Evolutionary conservation across 108 stramenopile species (phyloP), one percentile per base, ranked within the genome.

Genomic region (Cyclotella sp.): DNA sequence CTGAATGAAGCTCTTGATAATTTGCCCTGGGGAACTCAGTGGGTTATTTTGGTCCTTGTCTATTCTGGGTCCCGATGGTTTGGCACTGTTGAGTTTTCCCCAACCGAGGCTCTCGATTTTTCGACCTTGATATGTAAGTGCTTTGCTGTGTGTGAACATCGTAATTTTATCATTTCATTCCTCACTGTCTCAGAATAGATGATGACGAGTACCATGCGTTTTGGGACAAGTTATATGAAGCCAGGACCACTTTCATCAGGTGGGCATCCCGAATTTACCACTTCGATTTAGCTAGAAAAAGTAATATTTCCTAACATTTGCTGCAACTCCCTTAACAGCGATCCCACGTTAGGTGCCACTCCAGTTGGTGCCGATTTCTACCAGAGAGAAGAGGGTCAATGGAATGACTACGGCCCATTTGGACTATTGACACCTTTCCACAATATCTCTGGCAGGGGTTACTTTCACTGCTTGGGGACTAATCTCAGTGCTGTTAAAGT

Each of bases 31-130:
- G 49, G 8, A 3, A 8, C 8, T 1, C 49, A 15, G 0, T 62
- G 34, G 34, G 60, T 1, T 19, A 13, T 11, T 40, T 3, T 62
- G 4, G 60, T 30, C 9, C 30, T 62, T 15, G 60, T 62, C 10
- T 62, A 62, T 30, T 62, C 60, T 40, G 60, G 60, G 12, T 62
- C 60, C 34, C 30, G 39, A 3, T 62, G 60, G 60, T 62, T 62
- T 62, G 60, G 60, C 14, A 62, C 60, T 8, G 13, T 41, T 40
- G 60, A 62, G 34, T 41, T 39, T 40, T 14, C 14, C 2, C 13
- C 3, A 26, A 9, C 1, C 13, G 55, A 58, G 26, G 24, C 3
- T 3, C 13, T 24, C 0, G 21, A 58, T 1, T 27, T 24, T 1
- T 21, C 12, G 22, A 28, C 2, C 12, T 21, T 13, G 16, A 21